Conservation (phyloP, 495 filamentous ascomycete species). For the Penicillium odoratum region DNA sequence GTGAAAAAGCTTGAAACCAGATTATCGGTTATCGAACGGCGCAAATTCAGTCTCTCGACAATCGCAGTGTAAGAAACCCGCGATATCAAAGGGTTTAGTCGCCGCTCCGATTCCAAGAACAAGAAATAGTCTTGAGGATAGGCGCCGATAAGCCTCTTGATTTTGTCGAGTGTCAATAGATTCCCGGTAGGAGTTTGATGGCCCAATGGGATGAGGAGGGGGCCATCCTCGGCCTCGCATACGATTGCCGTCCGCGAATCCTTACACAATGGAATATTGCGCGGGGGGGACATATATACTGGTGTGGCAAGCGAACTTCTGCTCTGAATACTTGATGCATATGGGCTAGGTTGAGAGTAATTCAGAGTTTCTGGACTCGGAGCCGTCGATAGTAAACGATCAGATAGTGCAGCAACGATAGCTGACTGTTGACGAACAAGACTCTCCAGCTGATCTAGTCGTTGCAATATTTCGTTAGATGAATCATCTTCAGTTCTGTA, state of each 20-base stretch:
- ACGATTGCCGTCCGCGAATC: not conserved
- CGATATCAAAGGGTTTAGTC: conserved; percentile 6
- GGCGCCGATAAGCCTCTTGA: conserved; percentile 20
- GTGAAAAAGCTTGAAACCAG: conserved; percentile 13
- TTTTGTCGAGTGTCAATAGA: conserved; percentile 14
- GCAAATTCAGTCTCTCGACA: conserved; percentile 1
- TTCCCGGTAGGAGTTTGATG: conserved; percentile 21
- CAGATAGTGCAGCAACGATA: conserved; percentile 9
- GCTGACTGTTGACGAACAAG: conserved; percentile 13
- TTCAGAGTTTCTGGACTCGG: not conserved
- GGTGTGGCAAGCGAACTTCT: not conserved
- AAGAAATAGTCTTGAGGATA: conserved; percentile 24
- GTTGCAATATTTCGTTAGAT: conserved; percentile 4
- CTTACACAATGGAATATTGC: not conserved
- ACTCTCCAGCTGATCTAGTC: conserved; percentile 9
- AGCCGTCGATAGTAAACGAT: conserved; percentile 6
- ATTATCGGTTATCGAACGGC: conserved; percentile 1
- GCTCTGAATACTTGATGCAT: not conserved
- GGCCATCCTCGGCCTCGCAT: conserved; percentile 10
- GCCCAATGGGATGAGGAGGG: conserved; percentile 14
- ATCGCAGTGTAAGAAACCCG: not conserved
- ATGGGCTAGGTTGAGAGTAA: not conserved
- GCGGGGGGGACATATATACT: not conserved
- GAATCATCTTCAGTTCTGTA: not conserved
- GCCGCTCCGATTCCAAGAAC: conserved; percentile 17